Evolutionary conservation across 2,329 filamentous ascomycete species (phyloP), one percentile per base, ranked within the genome.

Genomic region (Septoria petroselini): DNA sequence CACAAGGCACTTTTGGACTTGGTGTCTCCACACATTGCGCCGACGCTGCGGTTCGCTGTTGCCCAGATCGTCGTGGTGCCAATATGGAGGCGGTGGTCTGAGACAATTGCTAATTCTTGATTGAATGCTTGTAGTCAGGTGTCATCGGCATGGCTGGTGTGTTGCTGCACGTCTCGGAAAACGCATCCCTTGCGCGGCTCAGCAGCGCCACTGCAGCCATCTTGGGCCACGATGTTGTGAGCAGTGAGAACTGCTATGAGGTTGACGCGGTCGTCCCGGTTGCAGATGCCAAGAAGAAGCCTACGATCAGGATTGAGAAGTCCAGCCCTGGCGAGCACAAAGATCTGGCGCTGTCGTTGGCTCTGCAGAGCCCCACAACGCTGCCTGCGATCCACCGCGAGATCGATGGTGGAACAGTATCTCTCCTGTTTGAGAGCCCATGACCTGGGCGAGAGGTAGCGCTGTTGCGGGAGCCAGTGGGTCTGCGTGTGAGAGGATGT

Each of bases 101-200:
- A n/a, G n/a, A n/a, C n/a, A n/a, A n/a, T n/a, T n/a, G n/a, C n/a
- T n/a, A n/a, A n/a, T n/a, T n/a, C n/a, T n/a, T n/a, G n/a, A n/a
- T n/a, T n/a, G n/a, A n/a, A n/a, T n/a, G n/a, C n/a, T n/a, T n/a
- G n/a, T n/a, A n/a, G n/a, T 78, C 70, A 5, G 75, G 74, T 0
- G 78, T 73, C 0, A 58, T 73, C 11, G 82, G 82, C 0, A 70
- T 83, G 11, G 71, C 72, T 1, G 63, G 67, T 2, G 62, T 83
- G 12, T 18, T 41, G 21, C 31, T 61, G 7, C 29, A 52, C 18
- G 48, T 53, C 6, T 18, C 39, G 21, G 44, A n/a, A 14, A 38
- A 40, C 6, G 12, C 30, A 4, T 51, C 47, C 31, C 38, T 46
- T 31, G 40, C 44, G 27, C 54, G 52, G 29, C 54, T 59, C 15